phyloP scores from a whole-genome alignment of 169 alveolate species.

The Cryptosporidium ryanae region DNA sequence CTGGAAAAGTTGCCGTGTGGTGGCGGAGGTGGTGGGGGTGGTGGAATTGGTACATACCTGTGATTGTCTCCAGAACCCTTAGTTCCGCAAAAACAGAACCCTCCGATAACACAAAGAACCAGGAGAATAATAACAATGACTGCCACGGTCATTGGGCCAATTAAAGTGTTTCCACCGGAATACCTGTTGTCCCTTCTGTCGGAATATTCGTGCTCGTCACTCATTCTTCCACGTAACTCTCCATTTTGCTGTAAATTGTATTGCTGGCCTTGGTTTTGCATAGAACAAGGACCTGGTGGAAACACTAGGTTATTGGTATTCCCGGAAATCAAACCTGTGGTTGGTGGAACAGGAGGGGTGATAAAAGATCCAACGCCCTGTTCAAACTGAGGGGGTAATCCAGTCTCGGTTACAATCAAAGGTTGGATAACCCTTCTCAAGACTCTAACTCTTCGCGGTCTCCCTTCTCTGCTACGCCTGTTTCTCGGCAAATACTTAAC shows the following conservation, averaged over 20 bases:
- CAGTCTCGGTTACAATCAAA: slow-evolving; percentile 13
- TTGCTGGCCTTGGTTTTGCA: not conserved
- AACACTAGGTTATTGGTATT: not conserved
- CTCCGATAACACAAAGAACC: slow-evolving; percentile 56
- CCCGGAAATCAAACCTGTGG: too few species aligned
- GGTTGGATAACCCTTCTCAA: slow-evolving; percentile 28
- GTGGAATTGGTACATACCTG: not conserved
- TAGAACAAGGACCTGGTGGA: slow-evolving; percentile 4
- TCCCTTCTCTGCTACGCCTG: not conserved
- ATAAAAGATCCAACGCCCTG: not conserved
- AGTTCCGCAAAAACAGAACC: slow-evolving; percentile 62
- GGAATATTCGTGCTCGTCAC: not conserved
- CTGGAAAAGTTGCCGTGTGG: slow-evolving; percentile 11
- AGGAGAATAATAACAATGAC: slow-evolving; percentile 33
- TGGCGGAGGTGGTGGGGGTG: slow-evolving; percentile 15
- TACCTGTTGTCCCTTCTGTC: not conserved
- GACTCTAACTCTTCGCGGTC: not conserved
- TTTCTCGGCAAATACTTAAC: not conserved
- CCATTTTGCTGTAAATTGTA: slow-evolving; percentile 15
- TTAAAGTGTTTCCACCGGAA: not conserved
- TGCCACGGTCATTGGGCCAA: slow-evolving; percentile 58
- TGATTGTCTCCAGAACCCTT: not conserved
- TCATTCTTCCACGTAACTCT: not conserved
- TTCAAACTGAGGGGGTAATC: not conserved
- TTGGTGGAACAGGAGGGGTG: too few species aligned